Evolutionary conservation across 805 yeast species (phyloP), one percentile per base, ranked within the genome.

Genomic region (Deakozyma indianensis): DNA sequence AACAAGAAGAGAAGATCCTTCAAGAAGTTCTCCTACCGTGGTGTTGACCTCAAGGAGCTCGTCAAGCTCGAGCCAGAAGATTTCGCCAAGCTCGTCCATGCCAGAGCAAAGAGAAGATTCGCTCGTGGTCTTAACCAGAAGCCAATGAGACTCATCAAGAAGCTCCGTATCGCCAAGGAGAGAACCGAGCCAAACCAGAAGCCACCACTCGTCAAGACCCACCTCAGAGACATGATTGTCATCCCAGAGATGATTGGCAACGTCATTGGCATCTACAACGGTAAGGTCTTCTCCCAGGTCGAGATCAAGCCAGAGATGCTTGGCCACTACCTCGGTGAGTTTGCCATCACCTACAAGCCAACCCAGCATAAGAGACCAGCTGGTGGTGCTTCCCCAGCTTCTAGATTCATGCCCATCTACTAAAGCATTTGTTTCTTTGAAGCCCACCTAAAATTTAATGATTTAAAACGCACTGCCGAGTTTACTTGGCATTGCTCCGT

Each of bases 181-280:
- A 79, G 94, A 61, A 57, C 62, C 50, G 64, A 58, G 24, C 79
- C 77, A 65, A 83, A 83, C 69, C 97, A 92, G 76, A 92, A 90
- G 81, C 99, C 99, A 71, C 80, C 90, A 61, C 74, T 77, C 57
- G 97, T 92, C 75, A 92, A 90, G 83, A 92, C 99, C 61, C 99
- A 92, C 76, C 84, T 92, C 71, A 90, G 98, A 83, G 88, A 88
- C 83, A 86, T 88, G 95, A 73, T 92, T 70, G 70, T 92, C 66
- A 92, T 92, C 59, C 99, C 99, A 75, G 99, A 92, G 80, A 92
- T 92, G 98, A 87, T 92, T 65, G 98, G 98, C 70, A 86, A 96
- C 53, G 94, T 90, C 59, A 80, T 92, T 62, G 96, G 96, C 76
- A 83, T 92, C 63, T 92, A 92, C 95, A 92, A 92, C 81, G 99